These are phyloP conservation scores for Aquilaria malaccensis DNA, from an alignment of 345 rosid genomes.

Conservation along the genomic window DNA sequence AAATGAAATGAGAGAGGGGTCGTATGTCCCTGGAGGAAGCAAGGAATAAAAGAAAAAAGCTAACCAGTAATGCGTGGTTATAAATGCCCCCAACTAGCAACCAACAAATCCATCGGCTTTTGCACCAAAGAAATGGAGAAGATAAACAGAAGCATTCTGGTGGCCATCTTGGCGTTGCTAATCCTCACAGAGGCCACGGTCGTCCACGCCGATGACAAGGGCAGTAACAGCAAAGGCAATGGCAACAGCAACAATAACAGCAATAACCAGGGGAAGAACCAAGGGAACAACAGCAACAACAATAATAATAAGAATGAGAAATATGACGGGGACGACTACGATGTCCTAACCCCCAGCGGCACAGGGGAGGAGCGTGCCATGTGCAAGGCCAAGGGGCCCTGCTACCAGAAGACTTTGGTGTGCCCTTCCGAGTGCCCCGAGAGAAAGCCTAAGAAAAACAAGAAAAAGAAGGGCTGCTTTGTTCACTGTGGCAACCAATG, in stretches of 20 bases:
- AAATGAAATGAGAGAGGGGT: too few species aligned
- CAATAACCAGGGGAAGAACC: background rate
- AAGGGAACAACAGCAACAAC: background rate
- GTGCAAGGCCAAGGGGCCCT: constrained; percentile 53
- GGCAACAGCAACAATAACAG: background rate
- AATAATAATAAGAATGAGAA: constrained; percentile 6
- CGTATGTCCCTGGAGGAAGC: too few species aligned
- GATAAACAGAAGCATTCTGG: constrained; percentile 15
- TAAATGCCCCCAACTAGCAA: too few species aligned
- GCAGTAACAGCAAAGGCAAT: background rate
- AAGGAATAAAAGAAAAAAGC: too few species aligned
- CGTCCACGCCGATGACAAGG: constrained; percentile 16
- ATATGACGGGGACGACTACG: constrained; percentile 48
- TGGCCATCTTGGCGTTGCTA: constrained; percentile 16
- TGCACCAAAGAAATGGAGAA: constrained; percentile 7
- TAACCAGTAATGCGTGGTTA: too few species aligned
- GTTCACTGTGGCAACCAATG: constrained; percentile 75
- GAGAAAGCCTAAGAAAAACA: constrained; percentile 57
- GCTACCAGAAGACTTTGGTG: constrained; percentile 38
- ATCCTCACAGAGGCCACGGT: constrained; percentile 12
- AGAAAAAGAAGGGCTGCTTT: constrained; percentile 56
- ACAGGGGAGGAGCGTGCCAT: constrained; percentile 44
- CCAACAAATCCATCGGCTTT: too few species aligned
- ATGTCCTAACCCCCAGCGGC: constrained; percentile 16
- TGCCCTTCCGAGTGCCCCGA: constrained; percentile 61